phyloP scores from a whole-genome alignment of 345 rosid species.

The Salix udensis region DNA sequence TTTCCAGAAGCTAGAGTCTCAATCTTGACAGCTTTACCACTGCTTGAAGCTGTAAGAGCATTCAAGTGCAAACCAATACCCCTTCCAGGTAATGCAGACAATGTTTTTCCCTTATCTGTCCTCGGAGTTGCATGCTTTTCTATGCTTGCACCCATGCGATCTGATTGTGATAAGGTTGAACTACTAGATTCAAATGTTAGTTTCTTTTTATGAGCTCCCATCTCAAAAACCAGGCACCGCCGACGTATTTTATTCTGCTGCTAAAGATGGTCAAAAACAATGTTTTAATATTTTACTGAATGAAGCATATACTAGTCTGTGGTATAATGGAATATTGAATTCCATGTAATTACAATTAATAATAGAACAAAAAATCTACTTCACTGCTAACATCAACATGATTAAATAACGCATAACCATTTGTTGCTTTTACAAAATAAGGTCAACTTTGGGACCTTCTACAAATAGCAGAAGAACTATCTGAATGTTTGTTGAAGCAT shows the following conservation, averaged over 20 bases:
- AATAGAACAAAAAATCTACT: neutral
- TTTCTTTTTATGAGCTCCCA: conserved; percentile 39
- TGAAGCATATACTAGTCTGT: neutral
- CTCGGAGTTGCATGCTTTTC: conserved; percentile 22
- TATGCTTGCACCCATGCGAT: conserved; percentile 15
- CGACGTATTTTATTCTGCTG: conserved; percentile 51
- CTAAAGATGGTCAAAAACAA: conserved; percentile 7
- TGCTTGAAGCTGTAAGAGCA: conserved; percentile 37
- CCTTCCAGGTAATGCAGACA: conserved; percentile 21
- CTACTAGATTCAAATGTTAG: conserved; percentile 26
- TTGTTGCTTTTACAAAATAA: neutral
- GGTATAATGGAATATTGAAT: neutral
- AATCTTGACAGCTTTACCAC: conserved; percentile 18
- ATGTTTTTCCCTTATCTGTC: conserved; percentile 6
- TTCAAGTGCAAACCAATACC: conserved; percentile 60
- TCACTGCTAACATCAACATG: neutral
- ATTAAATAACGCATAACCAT: neutral
- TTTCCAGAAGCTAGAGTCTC: conserved; percentile 27
- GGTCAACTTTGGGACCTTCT: too few relatives aligned
- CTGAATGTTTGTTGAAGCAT: too few relatives aligned
- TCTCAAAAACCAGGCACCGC: conserved; percentile 57
- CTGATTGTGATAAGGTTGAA: conserved; percentile 23
- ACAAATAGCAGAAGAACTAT: too few relatives aligned
- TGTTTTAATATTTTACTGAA: neutral
- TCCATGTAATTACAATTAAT: neutral